Evolutionary conservation across 108 stramenopile genomes (phyloP), one percentile per base, ranked within the genome.

Genomic region (Nannochloropsis gaditana): DNA sequence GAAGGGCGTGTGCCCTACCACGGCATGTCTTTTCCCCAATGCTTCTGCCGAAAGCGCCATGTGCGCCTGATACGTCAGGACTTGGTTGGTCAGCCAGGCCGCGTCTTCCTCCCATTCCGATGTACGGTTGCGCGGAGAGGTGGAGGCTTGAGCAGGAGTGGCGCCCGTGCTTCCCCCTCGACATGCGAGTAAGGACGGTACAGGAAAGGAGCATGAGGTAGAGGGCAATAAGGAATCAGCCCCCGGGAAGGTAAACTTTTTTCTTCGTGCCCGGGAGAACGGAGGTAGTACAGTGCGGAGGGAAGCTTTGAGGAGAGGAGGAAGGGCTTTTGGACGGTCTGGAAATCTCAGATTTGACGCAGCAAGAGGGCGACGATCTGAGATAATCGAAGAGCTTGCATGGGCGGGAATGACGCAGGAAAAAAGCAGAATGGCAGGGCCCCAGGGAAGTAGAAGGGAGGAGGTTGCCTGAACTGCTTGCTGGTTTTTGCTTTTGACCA

Each of bases 61-160:
- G 59, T 73, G 59, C n/a, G 59, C 59, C n/a, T 73, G 59, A 73
- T 73, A 73, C 2, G n/a, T 73, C 59, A 73, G n/a, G n/a, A 73
- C 59, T 73, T 73, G 59, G 8, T 73, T 73, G 5, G 59, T 73
- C 4, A 73, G 59, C 59, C 59, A 73, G 19, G 59, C 59, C 59
- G 59, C 59, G 59, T 73, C 59, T n/a, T 73, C 59, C 59, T 73
- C 59, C 59, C 59, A 73, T 73, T 73, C 59, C n/a, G 59, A 1
- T 15, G 59, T 73, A n/a, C 59, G 59, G n/a, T 73, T 73, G 19
- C 59, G 59, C 15, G 8, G 59, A 73, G 59, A n/a, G 59, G 59
- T 0, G 15, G 59, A 73, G 59, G 6, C 19, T 15, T 15, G n/a
- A n/a, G 59, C 19, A 73, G 4, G 59, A 8, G 6, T 73, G 59